Conservation (phyloP, 2,329 filamentous ascomycete species). For the Botrytis porri region DNA sequence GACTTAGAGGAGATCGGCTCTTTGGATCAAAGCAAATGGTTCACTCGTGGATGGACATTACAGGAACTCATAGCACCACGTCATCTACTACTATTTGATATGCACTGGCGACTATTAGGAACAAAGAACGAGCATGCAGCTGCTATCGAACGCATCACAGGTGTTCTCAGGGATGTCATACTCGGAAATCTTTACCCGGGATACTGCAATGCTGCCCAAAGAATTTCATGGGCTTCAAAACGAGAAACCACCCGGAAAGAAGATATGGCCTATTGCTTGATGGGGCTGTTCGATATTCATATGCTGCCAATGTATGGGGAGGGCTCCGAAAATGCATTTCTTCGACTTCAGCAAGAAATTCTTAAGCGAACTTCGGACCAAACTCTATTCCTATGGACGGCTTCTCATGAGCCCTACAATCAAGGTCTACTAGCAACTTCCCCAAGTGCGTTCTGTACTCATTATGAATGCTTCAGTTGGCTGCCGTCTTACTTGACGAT, state of each 20-base stretch:
- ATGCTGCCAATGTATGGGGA: not conserved
- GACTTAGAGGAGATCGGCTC: not conserved
- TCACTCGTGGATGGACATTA: not conserved
- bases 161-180: not conserved
- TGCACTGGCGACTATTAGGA: not conserved
- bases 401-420: not conserved
- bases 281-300: not conserved
- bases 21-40: not conserved
- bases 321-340: not conserved
- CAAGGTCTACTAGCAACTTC: not conserved
- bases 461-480: not conserved
- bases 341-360: not conserved
- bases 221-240: not conserved
- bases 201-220: not conserved
- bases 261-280: not conserved
- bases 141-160: accelerated
- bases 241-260: not conserved
- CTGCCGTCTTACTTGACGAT: accelerated
- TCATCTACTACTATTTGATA: not conserved
- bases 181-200: accelerated
- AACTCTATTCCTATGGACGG: not conserved
- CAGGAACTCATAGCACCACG: not conserved
- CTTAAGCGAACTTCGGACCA: not conserved
- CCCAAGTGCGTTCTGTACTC: not conserved
- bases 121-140: accelerated